These are phyloP conservation scores for Diaporthe sp. DNA, from an alignment of 2,329 filamentous ascomycete species.

Conservation along the genomic window DNA sequence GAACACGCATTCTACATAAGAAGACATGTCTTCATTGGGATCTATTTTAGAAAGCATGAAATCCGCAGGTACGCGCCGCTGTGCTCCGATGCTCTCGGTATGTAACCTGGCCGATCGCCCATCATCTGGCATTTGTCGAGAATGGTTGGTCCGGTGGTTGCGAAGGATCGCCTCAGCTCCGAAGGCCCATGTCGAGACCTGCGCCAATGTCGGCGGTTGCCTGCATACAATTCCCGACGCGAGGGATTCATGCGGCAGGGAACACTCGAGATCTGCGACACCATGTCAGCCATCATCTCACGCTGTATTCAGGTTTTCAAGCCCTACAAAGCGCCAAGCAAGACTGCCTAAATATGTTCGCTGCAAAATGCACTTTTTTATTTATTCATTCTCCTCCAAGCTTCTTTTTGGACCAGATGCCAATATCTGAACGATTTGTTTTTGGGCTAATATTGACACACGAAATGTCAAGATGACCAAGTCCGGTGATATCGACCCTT, in stretches of 20 bases:
- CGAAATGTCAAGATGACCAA: background rate
- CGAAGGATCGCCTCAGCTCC: slow-evolving; percentile 17
- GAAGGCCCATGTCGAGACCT: background rate
- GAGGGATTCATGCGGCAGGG: background rate
- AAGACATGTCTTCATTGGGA: background rate
- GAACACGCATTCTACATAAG: background rate
- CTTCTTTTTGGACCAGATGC: background rate
- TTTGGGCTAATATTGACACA: background rate
- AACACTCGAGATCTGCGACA: background rate
- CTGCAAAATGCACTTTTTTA: background rate
- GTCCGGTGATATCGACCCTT: slow-evolving; percentile 4
- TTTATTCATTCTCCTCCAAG: no score
- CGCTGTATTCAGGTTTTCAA: background rate
- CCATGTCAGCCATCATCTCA: background rate
- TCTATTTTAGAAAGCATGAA: background rate
- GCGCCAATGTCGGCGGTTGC: background rate
- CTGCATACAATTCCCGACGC: background rate
- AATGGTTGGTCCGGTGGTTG: background rate
- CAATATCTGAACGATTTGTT: background rate
- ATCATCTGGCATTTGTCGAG: background rate
- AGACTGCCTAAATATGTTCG: background rate
- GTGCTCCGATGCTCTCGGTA: background rate
- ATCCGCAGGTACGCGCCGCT: background rate
- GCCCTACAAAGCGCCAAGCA: background rate
- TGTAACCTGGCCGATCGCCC: background rate